Base-by-base conservation (phyloP, 2,329 filamentous ascomycete species). In the Aureobasidium lini region DNA sequence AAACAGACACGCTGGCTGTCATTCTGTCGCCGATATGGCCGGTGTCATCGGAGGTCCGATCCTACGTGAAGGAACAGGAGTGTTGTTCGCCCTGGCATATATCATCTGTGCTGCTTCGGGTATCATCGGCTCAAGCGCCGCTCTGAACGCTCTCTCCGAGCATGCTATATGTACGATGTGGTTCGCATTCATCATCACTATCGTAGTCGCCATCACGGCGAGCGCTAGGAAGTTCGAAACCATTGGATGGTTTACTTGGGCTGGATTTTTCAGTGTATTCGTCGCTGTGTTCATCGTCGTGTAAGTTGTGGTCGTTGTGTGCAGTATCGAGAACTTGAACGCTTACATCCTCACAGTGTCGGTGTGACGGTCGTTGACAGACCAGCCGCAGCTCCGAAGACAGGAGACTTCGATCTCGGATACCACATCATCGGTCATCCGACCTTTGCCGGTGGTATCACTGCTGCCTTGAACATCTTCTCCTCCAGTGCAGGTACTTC, bases 231-330 rank as follows among this genome's bases (percentile, higher is more conserved):
- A 82, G 59, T 80, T 85, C 64, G 76, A 81, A 53, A 80, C 84
- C 64, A 80, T 86, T 60, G 81, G 79, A 3, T 85, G 81, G 81
- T 70, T 86, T 44, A 84, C 82, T 0, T 86, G 81, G 79, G 78
- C 76, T 15, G 84, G 84, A 0, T 84, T 86, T 64, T 59, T 77
- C 5, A 81, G 77, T 32, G 79, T 86, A 34, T 84, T 82, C 64
- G 70, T 77, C n/a, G 82, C 83, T 7, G 69, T 71, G 31, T 65
- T 71, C 50, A 69, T 70, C 32, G 73, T 86, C 37, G 68, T 70
- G 28, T 23, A 61, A 63, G 66, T 68, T 18, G 15, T 39, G 23
- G 23, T 39, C 15, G 10, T 10, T n/a, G 15, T 39, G 4, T 39
- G 15, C 36, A 10, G 15, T 39, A 10, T n/a, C 36, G 2, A 10